Evolutionary conservation across 2,329 filamentous ascomycete species (phyloP).

Genomic region (Cladosporium halotolerans): DNA sequence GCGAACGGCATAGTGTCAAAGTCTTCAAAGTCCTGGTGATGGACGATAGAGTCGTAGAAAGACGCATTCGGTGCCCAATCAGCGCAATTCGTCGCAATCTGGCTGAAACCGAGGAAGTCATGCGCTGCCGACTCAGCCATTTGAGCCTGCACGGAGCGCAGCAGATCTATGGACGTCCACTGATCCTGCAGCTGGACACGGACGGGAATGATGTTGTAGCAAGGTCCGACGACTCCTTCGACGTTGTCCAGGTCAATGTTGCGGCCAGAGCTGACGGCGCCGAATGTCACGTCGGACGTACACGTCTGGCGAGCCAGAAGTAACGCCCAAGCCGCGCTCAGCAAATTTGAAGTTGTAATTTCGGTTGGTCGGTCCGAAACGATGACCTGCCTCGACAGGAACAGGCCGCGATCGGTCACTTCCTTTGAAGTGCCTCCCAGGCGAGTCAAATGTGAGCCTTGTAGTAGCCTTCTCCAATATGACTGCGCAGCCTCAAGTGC

Average conservation of each 20-base stretch:
- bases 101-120: conserved; percentile 33
- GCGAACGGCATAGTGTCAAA: conserved; percentile 50
- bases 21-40: conserved; percentile 36
- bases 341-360: conserved; percentile 34
- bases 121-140: conserved; percentile 28
- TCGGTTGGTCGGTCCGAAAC: conserved; percentile 7
- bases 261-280: conserved; percentile 59
- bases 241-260: conserved; percentile 52
- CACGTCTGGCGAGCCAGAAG: conserved; percentile 48
- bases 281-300: conserved; percentile 50
- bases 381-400: conserved; percentile 5
- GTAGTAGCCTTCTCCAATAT: conserved; percentile 15
- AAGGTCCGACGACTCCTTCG: conserved; percentile 57
- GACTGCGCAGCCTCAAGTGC: not conserved
- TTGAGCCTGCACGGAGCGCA: conserved; percentile 33
- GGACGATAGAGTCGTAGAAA: conserved; percentile 35
- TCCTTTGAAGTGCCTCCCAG: not conserved
- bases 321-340: conserved; percentile 54
- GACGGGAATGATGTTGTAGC: conserved; percentile 62
- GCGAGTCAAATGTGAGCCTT: not conserved
- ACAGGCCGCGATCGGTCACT: not conserved
- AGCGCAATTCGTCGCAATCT: conserved; percentile 32
- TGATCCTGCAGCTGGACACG: conserved; percentile 49
- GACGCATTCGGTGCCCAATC: conserved; percentile 13
- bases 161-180: conserved; percentile 34